Percentiles rank a stretch among this genome's conserved stretches.
Evolutionary conservation across 192 early-diverging fungal genomes (phyloP).

Genomic region (Chytriomyces confervae): DNA sequence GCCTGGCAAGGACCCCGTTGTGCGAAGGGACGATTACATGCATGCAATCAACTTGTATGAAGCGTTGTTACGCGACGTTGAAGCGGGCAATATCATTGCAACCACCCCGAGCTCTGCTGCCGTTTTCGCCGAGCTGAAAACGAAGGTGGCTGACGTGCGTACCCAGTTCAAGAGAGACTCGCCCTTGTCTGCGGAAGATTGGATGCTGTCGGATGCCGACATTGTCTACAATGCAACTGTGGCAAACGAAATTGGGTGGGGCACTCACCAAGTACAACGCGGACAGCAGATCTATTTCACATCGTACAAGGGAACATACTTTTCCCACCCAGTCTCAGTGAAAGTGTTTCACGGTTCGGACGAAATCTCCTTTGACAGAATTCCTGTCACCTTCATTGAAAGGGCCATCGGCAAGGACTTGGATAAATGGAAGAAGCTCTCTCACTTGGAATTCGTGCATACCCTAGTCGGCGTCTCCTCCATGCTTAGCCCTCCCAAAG

Average conservation of each 20-base stretch:
- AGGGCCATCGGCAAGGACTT: not conserved
- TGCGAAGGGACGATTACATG: too few relatives aligned
- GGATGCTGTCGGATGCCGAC: not conserved
- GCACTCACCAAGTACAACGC: not conserved
- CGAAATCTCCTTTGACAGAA: too few relatives aligned
- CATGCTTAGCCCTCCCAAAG: not conserved
- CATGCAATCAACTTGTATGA: too few relatives aligned
- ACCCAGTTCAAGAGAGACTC: too few relatives aligned
- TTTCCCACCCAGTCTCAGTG: not conserved
- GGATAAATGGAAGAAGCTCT: not conserved
- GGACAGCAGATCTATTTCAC: not conserved
- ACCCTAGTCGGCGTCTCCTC: not conserved
- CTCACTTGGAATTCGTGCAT: not conserved
- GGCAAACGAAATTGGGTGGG: not conserved
- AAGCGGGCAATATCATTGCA: too few relatives aligned
- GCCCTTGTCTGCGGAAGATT: not conserved
- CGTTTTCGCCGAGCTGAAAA: too few relatives aligned
- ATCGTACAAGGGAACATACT: not conserved
- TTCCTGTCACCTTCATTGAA: not conserved
- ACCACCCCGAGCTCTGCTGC: too few relatives aligned
- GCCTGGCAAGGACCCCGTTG: not conserved
- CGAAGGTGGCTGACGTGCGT: too few relatives aligned
- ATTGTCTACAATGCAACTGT: not conserved
- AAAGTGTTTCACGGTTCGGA: not conserved
- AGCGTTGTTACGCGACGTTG: too few relatives aligned